Evolutionary conservation across 495 filamentous ascomycete species (phyloP).

Genomic region (Parathielavia hyrcaniae): DNA sequence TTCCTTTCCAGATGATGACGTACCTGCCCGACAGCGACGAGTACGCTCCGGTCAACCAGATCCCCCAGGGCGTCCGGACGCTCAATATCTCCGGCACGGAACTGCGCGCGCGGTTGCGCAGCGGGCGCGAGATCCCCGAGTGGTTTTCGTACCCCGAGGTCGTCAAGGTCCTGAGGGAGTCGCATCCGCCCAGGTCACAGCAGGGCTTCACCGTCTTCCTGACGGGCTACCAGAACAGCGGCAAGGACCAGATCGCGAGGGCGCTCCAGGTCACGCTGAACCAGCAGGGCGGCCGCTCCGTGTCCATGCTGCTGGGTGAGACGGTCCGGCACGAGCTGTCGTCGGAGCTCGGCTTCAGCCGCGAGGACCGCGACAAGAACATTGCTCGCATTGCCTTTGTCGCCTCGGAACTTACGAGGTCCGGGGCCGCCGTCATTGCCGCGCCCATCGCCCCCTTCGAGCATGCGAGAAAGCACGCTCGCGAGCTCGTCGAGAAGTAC

Average conservation of each 20-base stretch:
- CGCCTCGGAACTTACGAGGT: constrained; percentile 83
- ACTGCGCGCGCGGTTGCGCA: constrained; percentile 81
- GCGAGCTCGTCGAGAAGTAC: constrained; percentile 77
- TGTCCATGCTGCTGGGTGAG: constrained; percentile 89
- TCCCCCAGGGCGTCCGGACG: constrained; percentile 73
- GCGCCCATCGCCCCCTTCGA: constrained; percentile 97
- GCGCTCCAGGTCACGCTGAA: constrained; percentile 96
- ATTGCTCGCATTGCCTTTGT: constrained; percentile 96
- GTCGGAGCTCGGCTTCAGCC: constrained; percentile 90
- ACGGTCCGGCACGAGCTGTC: constrained; percentile 90
- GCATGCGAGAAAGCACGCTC: constrained; percentile 62
- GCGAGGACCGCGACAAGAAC: constrained; percentile 89
- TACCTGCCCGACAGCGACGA: constrained; percentile 96
- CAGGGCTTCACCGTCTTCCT: constrained; percentile 99
- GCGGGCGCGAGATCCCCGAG: constrained; percentile 88
- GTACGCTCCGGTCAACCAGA: constrained; percentile 87
- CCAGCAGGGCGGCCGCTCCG: constrained; percentile 93
- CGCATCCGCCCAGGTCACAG: constrained; percentile 76
- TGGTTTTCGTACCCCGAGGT: constrained; percentile 99
- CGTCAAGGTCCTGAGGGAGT: constrained; percentile 89
- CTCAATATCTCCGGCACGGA: constrained; percentile 97
- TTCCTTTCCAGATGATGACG: constrained; percentile 99
- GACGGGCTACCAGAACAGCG: constrained; percentile 91
- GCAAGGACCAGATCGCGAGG: constrained; percentile 93
- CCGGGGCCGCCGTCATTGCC: constrained; percentile 91